A percentile compares a stretch with the other conserved stretches of the same genome.
Evolutionary conservation across 2,329 filamentous ascomycete genomes (phyloP).

Genomic region (Penicillium sp.): DNA sequence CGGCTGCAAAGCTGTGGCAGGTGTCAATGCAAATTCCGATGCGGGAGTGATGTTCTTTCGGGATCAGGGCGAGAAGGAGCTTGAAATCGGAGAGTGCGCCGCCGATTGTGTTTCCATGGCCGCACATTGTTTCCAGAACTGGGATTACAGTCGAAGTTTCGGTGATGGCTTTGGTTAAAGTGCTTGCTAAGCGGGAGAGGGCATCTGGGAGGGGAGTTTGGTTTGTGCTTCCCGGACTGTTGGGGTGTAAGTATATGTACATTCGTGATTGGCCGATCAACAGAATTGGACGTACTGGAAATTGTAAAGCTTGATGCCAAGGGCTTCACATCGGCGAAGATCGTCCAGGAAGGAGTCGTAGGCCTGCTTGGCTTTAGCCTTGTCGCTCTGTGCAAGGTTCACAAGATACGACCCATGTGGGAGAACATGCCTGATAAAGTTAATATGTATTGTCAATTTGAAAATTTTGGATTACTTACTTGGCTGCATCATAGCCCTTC

Average conservation of each 20-base stretch:
- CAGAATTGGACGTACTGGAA: slow-evolving; percentile 65
- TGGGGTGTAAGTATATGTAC: slow-evolving; percentile 2
- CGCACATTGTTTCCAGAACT: slow-evolving; percentile 93
- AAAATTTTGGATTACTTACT: slow-evolving; percentile 32
- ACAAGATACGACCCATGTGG: slow-evolving; percentile 96
- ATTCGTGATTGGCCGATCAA: neutral
- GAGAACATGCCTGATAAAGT: slow-evolving; percentile 61
- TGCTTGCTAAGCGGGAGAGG: slow-evolving; percentile 73
- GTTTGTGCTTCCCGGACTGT: slow-evolving; percentile 72
- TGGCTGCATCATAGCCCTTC: slow-evolving; percentile 68
- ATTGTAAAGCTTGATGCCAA: slow-evolving; percentile 93
- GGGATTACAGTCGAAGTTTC: slow-evolving; percentile 76
- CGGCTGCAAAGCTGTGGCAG: slow-evolving; percentile 92
- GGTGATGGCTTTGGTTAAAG: slow-evolving; percentile 78
- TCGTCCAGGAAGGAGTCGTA: slow-evolving; percentile 87
- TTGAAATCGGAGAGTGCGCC: slow-evolving; percentile 81
- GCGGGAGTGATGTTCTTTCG: slow-evolving; percentile 70
- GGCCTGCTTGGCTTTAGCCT: slow-evolving; percentile 77
- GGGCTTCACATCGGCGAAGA: slow-evolving; percentile 74
- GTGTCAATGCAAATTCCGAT: slow-evolving; percentile 96
- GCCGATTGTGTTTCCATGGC: slow-evolving; percentile 82
- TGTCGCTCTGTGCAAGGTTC: slow-evolving; percentile 84
- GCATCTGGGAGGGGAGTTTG: slow-evolving; percentile 67
- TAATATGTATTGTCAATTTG: neutral
- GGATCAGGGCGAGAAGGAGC: slow-evolving; percentile 75